Base-by-base conservation (phyloP, 495 filamentous ascomycete species). In the Xylaria curta region DNA sequence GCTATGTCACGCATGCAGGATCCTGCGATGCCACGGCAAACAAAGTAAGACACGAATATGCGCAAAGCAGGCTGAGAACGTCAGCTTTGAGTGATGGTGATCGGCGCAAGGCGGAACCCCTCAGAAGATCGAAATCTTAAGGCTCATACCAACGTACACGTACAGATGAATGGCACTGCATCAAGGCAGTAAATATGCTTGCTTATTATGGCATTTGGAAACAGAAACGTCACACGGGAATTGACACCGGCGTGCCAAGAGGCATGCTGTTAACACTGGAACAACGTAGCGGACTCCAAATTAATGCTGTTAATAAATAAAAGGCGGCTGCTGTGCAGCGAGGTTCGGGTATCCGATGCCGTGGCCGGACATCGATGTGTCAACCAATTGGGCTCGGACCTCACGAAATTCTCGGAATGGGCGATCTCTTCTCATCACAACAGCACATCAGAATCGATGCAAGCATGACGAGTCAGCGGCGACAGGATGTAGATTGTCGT, bases 381-480 rank as follows among this genome's bases (percentile, higher is more conserved):
- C 49, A 8, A 67, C 21, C 49, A 19, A 68, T 59, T 44, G 40
- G 51, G 6, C 49, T 24, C 28, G 33, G 13, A n/a, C 2, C 31
- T 36, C 51, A 21, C 21, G 36, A 42, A 19, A 9, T 1, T 44
- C 2, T 51, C 63, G 40, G 46, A 33, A 26, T 13, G 3, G 65
- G 21, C 17, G 33, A 56, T 28, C 15, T 26, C 65, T 31, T 67
- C 65, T 67, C 64, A 19, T 66, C 49, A 42, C 49, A 21, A 67
- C 47, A 54, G 49, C 63, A 28, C 65, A 67, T 56, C 47, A 56
- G 49, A 24, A 56, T 36, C 19, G 19, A 67, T 67, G 65, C 65
- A 40, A 67, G 47, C 56, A 33, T 56, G 65, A 67, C 65, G 49
- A 56, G 65, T 67, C 33, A 36, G 19, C 21, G 64, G 19, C 21